phyloP scores from a whole-genome alignment of 371 early-diverging fungal species.

The Syncephalastrum monosporum region DNA sequence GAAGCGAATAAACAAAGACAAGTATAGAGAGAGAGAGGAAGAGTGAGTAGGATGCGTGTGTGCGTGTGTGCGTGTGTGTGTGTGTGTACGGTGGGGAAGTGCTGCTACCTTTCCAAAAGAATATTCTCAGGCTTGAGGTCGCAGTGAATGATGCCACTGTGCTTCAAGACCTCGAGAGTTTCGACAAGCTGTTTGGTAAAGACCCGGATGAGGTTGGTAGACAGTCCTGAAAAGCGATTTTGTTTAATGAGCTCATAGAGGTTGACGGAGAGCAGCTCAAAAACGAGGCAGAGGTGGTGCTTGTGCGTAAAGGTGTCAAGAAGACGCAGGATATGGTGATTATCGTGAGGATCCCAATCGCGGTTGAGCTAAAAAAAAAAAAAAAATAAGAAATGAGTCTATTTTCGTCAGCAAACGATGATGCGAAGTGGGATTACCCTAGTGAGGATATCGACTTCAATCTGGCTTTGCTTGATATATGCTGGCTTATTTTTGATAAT shows the following conservation, averaged over 20 bases:
- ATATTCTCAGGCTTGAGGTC: constrained; percentile 99
- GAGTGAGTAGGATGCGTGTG: too few relatives aligned
- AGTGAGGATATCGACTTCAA: constrained; percentile 93
- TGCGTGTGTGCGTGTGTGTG: too few relatives aligned
- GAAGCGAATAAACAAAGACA: neutral
- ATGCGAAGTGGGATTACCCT: constrained; percentile 43
- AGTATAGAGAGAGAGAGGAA: too few relatives aligned
- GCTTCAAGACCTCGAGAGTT: constrained; percentile 73
- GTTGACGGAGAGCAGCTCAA: constrained; percentile 94
- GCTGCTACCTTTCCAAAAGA: constrained; percentile 72
- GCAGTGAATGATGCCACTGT: constrained; percentile 93
- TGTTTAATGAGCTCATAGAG: constrained; percentile 97
- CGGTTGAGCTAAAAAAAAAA: constrained; percentile 67
- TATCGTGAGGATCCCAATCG: constrained; percentile 77
- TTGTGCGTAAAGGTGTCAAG: constrained; percentile 93
- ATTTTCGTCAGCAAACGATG: too few relatives aligned
- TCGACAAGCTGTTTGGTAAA: constrained; percentile 90
- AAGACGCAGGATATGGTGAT: constrained; percentile 86
- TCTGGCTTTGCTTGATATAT: constrained; percentile 93
- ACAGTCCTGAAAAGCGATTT: constrained; percentile 92
- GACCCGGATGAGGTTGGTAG: constrained; percentile 85
- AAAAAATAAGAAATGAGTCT: neutral
- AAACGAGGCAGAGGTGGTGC: constrained; percentile 93
- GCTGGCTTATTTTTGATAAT: constrained; percentile 96
- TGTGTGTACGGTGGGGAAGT: neutral